These are phyloP conservation scores for Leccinum olivaceopallidum DNA, from an alignment of 768 basidiomycete species.

Conservation along the genomic window DNA sequence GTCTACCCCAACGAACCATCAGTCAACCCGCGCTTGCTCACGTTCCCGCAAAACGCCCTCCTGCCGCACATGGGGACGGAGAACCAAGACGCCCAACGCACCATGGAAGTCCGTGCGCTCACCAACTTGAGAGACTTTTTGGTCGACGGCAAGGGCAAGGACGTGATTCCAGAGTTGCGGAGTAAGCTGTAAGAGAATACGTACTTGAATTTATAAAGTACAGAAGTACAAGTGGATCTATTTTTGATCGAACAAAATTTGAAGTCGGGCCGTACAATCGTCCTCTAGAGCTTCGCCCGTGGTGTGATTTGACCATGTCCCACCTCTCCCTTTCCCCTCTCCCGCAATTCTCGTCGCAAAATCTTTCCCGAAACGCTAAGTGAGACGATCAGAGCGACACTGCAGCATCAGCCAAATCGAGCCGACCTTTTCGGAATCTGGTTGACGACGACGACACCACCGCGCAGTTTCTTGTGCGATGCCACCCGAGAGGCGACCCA, in stretches of 20 bases:
- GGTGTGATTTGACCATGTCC: constrained; percentile 26
- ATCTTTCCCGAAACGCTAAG: constrained; percentile 82
- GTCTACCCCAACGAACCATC: constrained; percentile 85
- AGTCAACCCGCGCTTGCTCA: constrained; percentile 75
- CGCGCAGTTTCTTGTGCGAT: constrained; percentile 75
- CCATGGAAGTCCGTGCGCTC: constrained; percentile 86
- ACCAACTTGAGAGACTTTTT: constrained; percentile 75
- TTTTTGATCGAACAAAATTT: no score
- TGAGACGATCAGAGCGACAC: background rate
- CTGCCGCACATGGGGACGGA: constrained; percentile 94
- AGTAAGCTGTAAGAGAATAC: constrained; percentile 18
- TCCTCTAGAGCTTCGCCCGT: constrained; percentile 20
- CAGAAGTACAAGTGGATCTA: background rate
- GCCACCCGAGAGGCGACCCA: constrained; percentile 76
- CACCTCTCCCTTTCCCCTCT: constrained; percentile 58
- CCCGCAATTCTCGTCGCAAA: constrained; percentile 72
- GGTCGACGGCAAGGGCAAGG: constrained; percentile 59
- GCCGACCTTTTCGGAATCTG: constrained; percentile 36
- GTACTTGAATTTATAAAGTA: background rate
- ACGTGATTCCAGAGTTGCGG: constrained; percentile 60
- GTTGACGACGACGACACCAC: constrained; percentile 64
- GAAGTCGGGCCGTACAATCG: background rate
- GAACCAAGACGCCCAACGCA: constrained; percentile 74
- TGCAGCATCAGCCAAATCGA: background rate
- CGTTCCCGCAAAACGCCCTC: constrained; percentile 81